Evolutionary conservation across 2,329 filamentous ascomycete genomes (phyloP).

Genomic region (Alternaria infectoria): DNA sequence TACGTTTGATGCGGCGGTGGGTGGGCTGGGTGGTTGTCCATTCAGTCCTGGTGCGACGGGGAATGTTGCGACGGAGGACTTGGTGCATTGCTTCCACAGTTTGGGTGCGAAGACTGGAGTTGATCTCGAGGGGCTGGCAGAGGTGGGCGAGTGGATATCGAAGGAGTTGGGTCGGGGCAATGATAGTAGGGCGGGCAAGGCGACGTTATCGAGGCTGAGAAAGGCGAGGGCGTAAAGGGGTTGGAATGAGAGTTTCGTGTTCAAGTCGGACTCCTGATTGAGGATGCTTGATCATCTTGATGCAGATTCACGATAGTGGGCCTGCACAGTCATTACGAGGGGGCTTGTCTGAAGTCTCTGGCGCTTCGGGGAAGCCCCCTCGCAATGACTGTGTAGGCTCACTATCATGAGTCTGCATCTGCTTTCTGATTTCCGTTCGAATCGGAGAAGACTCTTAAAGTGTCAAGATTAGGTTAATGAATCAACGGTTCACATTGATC

Average conservation of each 20-base stretch:
- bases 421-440: neutral
- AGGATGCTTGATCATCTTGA: neutral
- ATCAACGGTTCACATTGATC: neutral
- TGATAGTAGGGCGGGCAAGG: conserved; percentile 50
- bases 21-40: conserved; percentile 82
- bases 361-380: neutral
- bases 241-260: neutral
- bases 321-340: neutral
- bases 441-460: neutral
- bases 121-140: conserved; percentile 45
- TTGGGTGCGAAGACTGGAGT: conserved; percentile 78
- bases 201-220: conserved; percentile 40
- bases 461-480: neutral
- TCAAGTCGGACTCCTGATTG: neutral
- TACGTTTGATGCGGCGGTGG: conserved; percentile 80
- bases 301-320: neutral
- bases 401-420: neutral
- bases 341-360: neutral
- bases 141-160: conserved; percentile 50
- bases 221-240: conserved; percentile 10
- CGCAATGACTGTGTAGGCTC: neutral
- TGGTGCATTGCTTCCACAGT: conserved; percentile 77
- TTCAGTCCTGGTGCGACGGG: conserved; percentile 86
- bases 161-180: conserved; percentile 43
- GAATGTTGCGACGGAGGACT: conserved; percentile 83